phyloP scores from a whole-genome alignment of 306 rosid species.

The Sechiopsis laciniata region DNA sequence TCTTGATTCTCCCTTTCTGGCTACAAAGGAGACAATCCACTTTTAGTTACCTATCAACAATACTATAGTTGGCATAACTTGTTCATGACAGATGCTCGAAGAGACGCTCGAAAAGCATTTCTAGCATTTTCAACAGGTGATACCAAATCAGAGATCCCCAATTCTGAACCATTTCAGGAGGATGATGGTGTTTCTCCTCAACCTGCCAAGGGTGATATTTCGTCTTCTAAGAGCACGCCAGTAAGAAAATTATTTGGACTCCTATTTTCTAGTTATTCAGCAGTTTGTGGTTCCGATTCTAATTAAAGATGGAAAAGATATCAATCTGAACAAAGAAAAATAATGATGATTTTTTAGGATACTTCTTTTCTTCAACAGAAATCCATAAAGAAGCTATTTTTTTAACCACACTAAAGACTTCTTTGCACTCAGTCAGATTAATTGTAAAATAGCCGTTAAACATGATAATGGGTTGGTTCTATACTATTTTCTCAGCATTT shows the following conservation, averaged over 20 bases:
- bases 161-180: slow-evolving; percentile 36
- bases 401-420: background rate
- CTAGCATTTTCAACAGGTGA: slow-evolving; percentile 72
- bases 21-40: slow-evolving; percentile 2
- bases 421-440: background rate
- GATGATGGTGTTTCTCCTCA: slow-evolving; percentile 38
- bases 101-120: slow-evolving; percentile 91
- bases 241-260: slow-evolving; percentile 40
- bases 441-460: background rate
- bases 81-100: slow-evolving; percentile 58
- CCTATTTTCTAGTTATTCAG: background rate
- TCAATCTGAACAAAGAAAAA: background rate
- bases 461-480: background rate
- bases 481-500: slow-evolving; percentile 13
- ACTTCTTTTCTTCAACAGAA: background rate
- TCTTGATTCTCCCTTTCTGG: slow-evolving; percentile 10
- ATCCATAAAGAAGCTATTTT: background rate
- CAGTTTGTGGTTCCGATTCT: background rate
- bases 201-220: slow-evolving; percentile 43
- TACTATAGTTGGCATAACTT: slow-evolving; percentile 10
- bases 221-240: slow-evolving; percentile 56
- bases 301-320: background rate
- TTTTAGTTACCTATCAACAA: background rate
- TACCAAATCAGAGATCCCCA: slow-evolving; percentile 32
- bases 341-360: background rate